Evolutionary conservation across 345 rosid genomes (phyloP).

Genomic region (Acer yangbiense): DNA sequence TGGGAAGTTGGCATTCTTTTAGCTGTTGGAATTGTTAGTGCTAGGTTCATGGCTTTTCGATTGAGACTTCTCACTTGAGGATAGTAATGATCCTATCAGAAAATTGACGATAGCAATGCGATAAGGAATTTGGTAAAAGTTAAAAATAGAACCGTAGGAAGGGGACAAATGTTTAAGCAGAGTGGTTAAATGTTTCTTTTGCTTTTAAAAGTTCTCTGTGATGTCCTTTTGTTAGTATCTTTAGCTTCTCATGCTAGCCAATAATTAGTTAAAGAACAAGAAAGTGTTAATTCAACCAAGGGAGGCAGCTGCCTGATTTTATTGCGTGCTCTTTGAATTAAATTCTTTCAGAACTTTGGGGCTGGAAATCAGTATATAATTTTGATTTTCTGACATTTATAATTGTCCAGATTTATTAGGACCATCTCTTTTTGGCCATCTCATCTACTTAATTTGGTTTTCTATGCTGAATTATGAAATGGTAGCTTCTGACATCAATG

Average conservation of each 20-base stretch:
- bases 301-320: not conserved
- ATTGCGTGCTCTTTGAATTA: not conserved
- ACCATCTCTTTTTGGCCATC: not conserved
- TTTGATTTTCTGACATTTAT: not conserved
- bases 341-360: not conserved
- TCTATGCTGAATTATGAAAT: not conserved
- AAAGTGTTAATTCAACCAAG: not conserved
- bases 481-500: not conserved
- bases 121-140: not conserved
- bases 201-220: not conserved
- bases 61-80: not conserved
- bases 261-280: not conserved
- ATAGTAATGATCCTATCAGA: not conserved
- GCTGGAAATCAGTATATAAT: not conserved
- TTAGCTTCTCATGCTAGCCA: not conserved
- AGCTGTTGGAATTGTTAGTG: not conserved
- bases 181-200: not conserved
- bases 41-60: not conserved
- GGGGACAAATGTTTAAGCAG: not conserved
- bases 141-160: not conserved
- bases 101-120: not conserved
- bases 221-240: not conserved
- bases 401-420: not conserved
- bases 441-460: not conserved
- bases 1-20: not conserved